Percentiles rank a stretch among this genome's conserved stretches.
Conservation (phyloP, 495 filamentous ascomycete genomes). For the Lentithecium fluviatile region DNA sequence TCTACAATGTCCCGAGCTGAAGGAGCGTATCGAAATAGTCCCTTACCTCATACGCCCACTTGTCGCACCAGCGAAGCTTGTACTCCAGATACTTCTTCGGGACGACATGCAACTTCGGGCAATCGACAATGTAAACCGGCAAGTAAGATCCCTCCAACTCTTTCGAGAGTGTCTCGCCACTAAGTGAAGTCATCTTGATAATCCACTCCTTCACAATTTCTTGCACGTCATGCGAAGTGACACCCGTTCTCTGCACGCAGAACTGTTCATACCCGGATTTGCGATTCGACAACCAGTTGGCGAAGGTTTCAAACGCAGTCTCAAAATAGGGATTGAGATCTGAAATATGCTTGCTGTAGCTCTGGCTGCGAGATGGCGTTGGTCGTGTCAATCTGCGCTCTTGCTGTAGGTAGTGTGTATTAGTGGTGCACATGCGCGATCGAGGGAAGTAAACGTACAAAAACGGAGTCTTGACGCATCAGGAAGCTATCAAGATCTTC, state of each 20-base stretch:
- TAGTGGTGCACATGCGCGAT: not conserved
- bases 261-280: constrained; percentile 20
- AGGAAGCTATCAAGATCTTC: constrained; percentile 30
- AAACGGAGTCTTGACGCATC: constrained; percentile 21
- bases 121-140: constrained; percentile 33
- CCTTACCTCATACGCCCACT: constrained; percentile 33
- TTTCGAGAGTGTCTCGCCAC: constrained; percentile 14
- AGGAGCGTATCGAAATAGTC: not conserved
- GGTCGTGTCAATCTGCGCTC: not conserved
- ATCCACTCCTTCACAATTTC: constrained; percentile 30
- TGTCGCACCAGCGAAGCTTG: constrained; percentile 32
- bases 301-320: constrained; percentile 8
- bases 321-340: constrained; percentile 24
- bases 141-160: constrained; percentile 20
- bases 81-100: constrained; percentile 28
- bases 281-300: constrained; percentile 11
- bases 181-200: constrained; percentile 12
- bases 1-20: not conserved
- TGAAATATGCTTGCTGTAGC: constrained; percentile 13
- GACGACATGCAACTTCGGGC: constrained; percentile 30
- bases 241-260: constrained; percentile 5
- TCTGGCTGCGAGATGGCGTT: constrained; percentile 1
- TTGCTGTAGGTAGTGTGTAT: not conserved
- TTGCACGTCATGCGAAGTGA: constrained; percentile 16
- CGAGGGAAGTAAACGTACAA: constrained; percentile 4